Evolutionary conservation across 2,329 filamentous ascomycete species (phyloP), one percentile per base, ranked within the genome.

Genomic region (Escovopsis sp.): DNA sequence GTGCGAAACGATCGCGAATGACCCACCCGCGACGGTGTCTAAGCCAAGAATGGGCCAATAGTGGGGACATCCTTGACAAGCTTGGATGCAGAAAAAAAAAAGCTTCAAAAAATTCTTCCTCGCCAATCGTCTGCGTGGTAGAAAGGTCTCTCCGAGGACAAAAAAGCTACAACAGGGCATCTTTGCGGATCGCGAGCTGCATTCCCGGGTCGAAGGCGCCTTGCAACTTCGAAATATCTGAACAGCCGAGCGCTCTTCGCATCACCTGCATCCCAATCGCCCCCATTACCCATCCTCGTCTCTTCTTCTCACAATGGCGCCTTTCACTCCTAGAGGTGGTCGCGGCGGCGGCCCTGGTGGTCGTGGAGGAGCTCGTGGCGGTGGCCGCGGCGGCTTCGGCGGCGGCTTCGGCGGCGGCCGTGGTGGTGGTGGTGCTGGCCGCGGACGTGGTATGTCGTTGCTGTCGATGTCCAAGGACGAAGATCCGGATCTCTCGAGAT

Each of bases 71-170:
- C 20, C 34, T 42, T 43, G 43, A 30, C 48, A 51, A 47, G 46
- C 47, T 48, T 46, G 42, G 34, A 39, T 46, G 43, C 42, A 42
- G 27, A 30, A 30, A 30, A 30, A 30, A 30, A 46, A 49, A 51
- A 59, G 56, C 57, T 62, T 59, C 55, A 60, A 60, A 62, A 62
- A 59, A 55, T 57, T 61, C 56, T 59, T 57, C 54, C 50, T 47
- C 47, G 44, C 50, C 42, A 44, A 47, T 30, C 11, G 41, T 40
- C 44, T 45, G 35, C 14, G 25, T 38, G 25, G 36, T 43, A 41
- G 39, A 30, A 40, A 45, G 39, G 33, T 36, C 33, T 31, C 40
- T 56, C 45, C 53, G 47, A 54, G 48, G 48, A 51, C 51, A 58
- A 55, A 47, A 38, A 24, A 39, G n/a, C 37, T 32, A 41, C 33